Percentiles rank a stretch among this genome's conserved stretches.
Conservation (phyloP, 148 eudicot species). For the Agrostemma githago region DNA sequence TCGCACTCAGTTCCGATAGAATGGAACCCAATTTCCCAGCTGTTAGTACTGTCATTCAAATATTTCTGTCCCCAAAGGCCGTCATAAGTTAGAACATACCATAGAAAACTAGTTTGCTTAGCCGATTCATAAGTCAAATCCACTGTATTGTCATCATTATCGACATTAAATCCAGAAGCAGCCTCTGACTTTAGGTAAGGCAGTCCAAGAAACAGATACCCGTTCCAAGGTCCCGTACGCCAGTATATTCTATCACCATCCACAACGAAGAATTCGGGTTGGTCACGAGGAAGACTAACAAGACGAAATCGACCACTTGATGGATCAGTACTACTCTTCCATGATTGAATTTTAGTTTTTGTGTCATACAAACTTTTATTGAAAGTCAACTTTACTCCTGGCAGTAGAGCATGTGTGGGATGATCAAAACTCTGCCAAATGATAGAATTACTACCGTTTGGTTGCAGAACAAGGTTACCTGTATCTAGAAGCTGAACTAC, state of each 20-base stretch:
- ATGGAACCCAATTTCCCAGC: constrained; percentile 10
- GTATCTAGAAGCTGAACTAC: constrained; percentile 33
- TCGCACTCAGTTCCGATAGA: constrained; percentile 23
- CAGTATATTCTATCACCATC: constrained; percentile 28
- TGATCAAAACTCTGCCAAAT: constrained; percentile 38
- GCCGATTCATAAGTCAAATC: background rate
- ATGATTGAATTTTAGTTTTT: constrained; percentile 13
- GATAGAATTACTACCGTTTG: background rate
- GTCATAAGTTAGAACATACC: constrained; percentile 15
- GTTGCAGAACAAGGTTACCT: constrained; percentile 35
- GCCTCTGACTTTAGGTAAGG: background rate
- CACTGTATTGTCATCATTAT: background rate
- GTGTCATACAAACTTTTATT: constrained; percentile 1
- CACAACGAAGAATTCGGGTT: constrained; percentile 22
- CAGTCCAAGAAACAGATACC: constrained; percentile 28
- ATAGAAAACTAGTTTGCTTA: background rate
- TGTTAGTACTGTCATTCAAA: constrained; percentile 4
- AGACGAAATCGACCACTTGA: constrained; percentile 30
- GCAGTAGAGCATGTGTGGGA: constrained; percentile 31
- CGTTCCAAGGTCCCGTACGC: constrained; percentile 45
- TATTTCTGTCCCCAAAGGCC: background rate
- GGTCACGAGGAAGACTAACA: constrained; percentile 25
- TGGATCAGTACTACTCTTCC: constrained; percentile 43
- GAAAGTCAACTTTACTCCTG: background rate
- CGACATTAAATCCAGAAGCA: constrained; percentile 5